Evolutionary conservation across 2,329 filamentous ascomycete species (phyloP).

Genomic region (Penicillium glabrum): DNA sequence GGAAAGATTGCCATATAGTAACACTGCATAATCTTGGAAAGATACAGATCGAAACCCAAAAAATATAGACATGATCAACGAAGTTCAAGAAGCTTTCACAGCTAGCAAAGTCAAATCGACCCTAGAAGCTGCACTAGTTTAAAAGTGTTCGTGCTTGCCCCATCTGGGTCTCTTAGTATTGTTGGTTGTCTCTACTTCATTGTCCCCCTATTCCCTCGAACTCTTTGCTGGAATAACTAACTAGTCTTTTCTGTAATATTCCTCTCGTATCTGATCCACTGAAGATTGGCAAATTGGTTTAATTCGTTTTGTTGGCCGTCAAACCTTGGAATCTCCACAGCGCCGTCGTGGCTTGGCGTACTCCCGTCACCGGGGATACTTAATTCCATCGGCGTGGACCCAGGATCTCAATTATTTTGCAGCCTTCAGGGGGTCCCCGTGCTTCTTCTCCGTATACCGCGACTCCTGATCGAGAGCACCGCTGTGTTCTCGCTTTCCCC

Average conservation of each 20-base stretch:
- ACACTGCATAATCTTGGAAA: too few relatives aligned
- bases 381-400: conserved; percentile 25
- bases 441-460: conserved; percentile 16
- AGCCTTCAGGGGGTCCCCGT: conserved; percentile 24
- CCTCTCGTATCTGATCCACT: not conserved
- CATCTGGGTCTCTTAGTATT: not conserved
- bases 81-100: not conserved
- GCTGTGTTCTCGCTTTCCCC: not conserved
- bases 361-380: conserved; percentile 23
- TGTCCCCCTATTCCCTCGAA: not conserved
- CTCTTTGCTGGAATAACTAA: not conserved
- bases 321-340: not conserved
- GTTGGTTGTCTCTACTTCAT: not conserved
- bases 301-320: not conserved
- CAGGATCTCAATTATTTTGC: conserved; percentile 24
- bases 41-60: not conserved
- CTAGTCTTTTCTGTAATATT: not conserved
- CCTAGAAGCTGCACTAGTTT: not conserved
- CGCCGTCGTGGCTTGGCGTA: conserved; percentile 1
- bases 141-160: not conserved
- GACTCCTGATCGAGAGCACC: conserved; percentile 9
- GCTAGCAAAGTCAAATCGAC: not conserved
- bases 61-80: not conserved
- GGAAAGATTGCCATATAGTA: too few relatives aligned
- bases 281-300: not conserved